phyloP scores from a whole-genome alignment of 176 grass and related monocot genomes.

The Triticum aestivum region DNA sequence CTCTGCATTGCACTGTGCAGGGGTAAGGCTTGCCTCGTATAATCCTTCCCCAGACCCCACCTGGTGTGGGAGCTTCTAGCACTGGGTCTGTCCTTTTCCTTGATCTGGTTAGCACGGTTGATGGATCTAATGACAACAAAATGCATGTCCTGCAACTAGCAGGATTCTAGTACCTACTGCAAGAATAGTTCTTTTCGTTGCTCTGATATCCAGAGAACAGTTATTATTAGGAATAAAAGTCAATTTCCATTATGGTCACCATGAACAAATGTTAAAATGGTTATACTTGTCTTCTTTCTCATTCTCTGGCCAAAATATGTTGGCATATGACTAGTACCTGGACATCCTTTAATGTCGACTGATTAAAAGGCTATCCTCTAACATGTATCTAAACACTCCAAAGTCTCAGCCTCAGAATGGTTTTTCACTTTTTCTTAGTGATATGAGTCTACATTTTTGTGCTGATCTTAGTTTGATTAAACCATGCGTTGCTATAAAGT shows the following conservation, averaged over 20 bases:
- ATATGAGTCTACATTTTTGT: not conserved
- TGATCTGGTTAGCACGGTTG: conserved; percentile 30
- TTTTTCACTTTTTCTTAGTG: not conserved
- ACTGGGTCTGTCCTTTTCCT: not conserved
- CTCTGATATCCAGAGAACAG: not conserved
- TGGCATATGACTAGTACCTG: not conserved
- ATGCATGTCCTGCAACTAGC: conserved; percentile 19
- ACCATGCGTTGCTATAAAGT: not conserved
- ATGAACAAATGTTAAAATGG: not conserved
- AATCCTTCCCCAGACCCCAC: too few relatives aligned
- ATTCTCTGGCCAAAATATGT: conserved; percentile 2
- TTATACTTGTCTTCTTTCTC: conserved; percentile 10
- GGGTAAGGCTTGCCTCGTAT: too few relatives aligned
- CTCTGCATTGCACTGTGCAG: too few relatives aligned
- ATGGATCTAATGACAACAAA: conserved; percentile 12
- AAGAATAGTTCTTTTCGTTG: conserved; percentile 10
- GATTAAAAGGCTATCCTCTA: not conserved
- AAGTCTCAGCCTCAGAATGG: not conserved
- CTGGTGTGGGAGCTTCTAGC: too few relatives aligned
- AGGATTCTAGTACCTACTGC: conserved; percentile 13
- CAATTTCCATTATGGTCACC: not conserved
- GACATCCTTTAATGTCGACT: not conserved
- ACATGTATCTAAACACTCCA: not conserved
- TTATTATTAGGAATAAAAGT: not conserved
- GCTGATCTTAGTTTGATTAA: conserved; percentile 11